These are phyloP conservation scores for Cubamyces sp. DNA, from an alignment of 768 basidiomycete genomes.

Conservation along the genomic window DNA sequence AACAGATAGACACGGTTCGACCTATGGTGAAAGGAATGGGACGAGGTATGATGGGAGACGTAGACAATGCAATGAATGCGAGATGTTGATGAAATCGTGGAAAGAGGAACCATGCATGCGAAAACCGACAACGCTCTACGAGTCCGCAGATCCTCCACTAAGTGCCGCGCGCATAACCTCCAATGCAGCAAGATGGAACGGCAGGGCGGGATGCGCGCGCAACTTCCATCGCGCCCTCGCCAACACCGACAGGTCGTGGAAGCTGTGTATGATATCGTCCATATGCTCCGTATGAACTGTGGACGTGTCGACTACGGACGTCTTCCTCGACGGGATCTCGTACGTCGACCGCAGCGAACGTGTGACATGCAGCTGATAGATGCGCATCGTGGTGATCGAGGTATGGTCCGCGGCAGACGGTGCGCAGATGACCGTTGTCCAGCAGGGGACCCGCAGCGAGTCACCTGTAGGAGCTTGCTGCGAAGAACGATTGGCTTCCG, in stretches of 20 bases:
- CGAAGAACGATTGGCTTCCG: constrained; percentile 35
- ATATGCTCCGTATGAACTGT: constrained; percentile 35
- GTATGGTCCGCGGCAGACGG: constrained; percentile 51
- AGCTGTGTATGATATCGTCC: constrained; percentile 67
- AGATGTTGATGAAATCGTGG: too few relatives aligned
- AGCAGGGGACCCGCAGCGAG: constrained; percentile 54
- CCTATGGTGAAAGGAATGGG: too few relatives aligned
- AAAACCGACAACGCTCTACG: not conserved
- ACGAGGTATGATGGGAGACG: too few relatives aligned
- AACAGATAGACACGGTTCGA: not conserved
- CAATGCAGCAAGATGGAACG: constrained; percentile 76
- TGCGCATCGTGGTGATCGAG: constrained; percentile 54
- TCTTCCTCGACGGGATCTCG: constrained; percentile 8
- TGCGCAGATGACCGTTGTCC: constrained; percentile 61
- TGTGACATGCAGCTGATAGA: constrained; percentile 61
- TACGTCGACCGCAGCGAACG: constrained; percentile 47
- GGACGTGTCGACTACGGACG: not conserved
- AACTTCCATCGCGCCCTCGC: constrained; percentile 54
- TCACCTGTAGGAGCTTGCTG: constrained; percentile 39
- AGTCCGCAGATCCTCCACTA: constrained; percentile 27
- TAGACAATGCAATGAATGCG: too few relatives aligned
- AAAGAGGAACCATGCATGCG: not conserved
- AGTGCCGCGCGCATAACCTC: constrained; percentile 58
- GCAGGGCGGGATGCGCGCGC: constrained; percentile 56
- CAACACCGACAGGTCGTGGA: constrained; percentile 70